Evolutionary conservation across 768 basidiomycete genomes (phyloP).

Genomic region (Amanita rimosa): DNA sequence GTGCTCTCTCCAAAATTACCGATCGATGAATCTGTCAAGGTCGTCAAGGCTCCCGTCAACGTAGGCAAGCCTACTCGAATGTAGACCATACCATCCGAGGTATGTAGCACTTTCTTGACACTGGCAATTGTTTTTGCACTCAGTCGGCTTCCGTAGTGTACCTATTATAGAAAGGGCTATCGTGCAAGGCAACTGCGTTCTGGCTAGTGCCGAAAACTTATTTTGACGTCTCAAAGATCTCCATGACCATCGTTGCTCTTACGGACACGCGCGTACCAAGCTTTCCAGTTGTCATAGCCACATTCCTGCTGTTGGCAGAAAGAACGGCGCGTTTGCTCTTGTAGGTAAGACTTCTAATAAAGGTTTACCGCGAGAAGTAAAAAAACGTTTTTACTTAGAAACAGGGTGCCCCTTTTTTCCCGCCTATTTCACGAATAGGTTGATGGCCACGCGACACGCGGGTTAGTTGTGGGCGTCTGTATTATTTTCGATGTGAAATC

Average conservation of each 20-base stretch:
- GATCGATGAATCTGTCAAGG: no score
- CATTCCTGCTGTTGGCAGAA: no score
- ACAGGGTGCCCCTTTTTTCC: no score
- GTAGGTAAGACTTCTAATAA: background rate
- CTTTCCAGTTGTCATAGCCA: no score
- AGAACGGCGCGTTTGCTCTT: no score
- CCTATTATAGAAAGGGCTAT: background rate
- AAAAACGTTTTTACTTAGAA: background rate
- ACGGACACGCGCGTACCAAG: background rate
- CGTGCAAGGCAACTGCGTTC: background rate
- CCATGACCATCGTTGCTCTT: no score
- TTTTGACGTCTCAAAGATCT: background rate
- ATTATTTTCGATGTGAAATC: background rate
- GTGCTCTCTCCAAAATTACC: background rate
- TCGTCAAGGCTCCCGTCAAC: no score
- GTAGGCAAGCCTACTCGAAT: no score
- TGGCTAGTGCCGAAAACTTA: background rate
- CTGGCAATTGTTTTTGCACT: no score
- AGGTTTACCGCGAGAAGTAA: background rate
- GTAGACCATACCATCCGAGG: no score
- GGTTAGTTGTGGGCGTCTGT: background rate
- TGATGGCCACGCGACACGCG: constrained; percentile 1
- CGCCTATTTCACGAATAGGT: background rate
- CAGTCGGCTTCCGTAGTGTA: no score
- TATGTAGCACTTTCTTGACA: no score